Percentiles rank a stretch among this genome's conserved stretches.
Evolutionary conservation across 2,329 filamentous ascomycete species (phyloP).

Genomic region (Sodiomyces alkalinus): DNA sequence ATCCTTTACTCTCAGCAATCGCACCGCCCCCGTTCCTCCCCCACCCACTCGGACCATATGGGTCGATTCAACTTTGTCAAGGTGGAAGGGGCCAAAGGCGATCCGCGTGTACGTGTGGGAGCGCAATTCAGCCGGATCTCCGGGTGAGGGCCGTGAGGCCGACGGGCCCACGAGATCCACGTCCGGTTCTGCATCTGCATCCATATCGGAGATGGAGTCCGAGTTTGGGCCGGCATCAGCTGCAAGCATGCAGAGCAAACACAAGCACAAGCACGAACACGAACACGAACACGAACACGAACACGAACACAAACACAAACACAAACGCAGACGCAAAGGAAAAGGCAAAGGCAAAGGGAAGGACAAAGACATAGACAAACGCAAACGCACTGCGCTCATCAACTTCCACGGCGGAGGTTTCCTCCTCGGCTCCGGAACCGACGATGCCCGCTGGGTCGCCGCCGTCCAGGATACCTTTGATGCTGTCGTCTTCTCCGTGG

Average conservation of each 20-base stretch:
- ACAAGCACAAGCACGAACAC: no score
- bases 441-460: constrained; percentile 46
- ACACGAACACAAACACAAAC: no score
- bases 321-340: no score
- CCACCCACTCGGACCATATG: constrained; percentile 22
- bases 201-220: no score
- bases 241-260: no score
- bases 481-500: constrained; percentile 46
- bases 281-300: no score
- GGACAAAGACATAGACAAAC: no score
- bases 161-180: constrained; percentile 4
- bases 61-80: constrained; percentile 26
- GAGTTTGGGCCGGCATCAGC: no score
- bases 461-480: constrained; percentile 34
- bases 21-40: constrained; percentile 23
- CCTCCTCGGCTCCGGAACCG: constrained; percentile 44
- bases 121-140: constrained; percentile 8
- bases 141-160: constrained; percentile 12
- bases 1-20: constrained; percentile 26
- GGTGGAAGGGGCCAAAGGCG: constrained; percentile 18
- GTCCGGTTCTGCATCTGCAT: no score
- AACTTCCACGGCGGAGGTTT: constrained; percentile 57
- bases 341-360: no score
- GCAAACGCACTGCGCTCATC: constrained; percentile 36
- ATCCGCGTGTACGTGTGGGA: constrained; percentile 33